Conservation (phyloP, 257 asterid genomes). For the Forsythia viridissima region DNA sequence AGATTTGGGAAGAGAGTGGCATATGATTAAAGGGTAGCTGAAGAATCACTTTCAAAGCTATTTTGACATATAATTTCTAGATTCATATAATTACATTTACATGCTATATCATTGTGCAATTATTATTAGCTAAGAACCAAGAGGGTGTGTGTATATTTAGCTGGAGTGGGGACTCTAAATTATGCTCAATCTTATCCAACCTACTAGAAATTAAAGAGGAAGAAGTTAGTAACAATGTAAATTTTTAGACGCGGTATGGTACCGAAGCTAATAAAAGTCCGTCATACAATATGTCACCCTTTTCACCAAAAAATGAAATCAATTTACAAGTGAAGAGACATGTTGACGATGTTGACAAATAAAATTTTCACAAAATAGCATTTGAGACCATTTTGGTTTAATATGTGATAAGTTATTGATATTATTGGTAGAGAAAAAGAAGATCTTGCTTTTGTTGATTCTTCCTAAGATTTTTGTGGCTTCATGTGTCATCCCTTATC, state of each 20-base stretch:
- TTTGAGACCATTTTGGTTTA: not conserved
- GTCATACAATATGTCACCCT: not conserved
- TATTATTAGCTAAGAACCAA: not conserved
- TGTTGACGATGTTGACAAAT: not conserved
- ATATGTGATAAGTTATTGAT: not conserved
- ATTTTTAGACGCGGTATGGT: too few species aligned
- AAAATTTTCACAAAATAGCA: not conserved
- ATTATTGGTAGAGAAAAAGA: not conserved
- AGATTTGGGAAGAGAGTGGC: slow-evolving; percentile 3
- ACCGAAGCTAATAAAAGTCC: not conserved
- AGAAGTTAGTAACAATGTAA: too few species aligned
- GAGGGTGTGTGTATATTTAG: not conserved
- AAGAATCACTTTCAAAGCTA: not conserved
- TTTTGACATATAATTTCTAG: slow-evolving; percentile 2
- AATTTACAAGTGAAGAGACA: not conserved
- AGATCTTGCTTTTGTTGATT: slow-evolving; percentile 1
- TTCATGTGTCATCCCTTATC: not conserved
- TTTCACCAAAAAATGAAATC: not conserved
- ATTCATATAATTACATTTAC: not conserved
- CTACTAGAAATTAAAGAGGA: not conserved
- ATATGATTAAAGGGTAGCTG: not conserved
- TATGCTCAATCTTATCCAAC: not conserved
- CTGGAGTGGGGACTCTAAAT: not conserved
- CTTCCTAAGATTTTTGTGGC: not conserved
- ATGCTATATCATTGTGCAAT: not conserved